Conservation (phyloP, 371 early-diverging fungal species). For the Actinomortierella ambigua region DNA sequence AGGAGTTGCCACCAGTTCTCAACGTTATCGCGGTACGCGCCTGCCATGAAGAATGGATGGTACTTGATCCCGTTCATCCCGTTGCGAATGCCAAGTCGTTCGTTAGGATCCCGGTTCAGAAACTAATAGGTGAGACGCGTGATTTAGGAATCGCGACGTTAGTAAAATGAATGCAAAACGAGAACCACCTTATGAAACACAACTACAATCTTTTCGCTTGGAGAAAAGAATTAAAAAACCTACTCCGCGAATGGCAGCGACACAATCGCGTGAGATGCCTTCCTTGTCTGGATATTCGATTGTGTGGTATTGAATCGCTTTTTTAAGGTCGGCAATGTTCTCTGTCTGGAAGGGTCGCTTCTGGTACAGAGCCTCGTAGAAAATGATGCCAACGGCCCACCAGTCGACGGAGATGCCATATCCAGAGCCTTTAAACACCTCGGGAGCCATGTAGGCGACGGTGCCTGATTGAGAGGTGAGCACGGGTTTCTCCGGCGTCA, state of each 20-base stretch:
- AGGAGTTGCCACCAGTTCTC: conserved; percentile 47
- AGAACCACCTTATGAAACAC: not conserved
- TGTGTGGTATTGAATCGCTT: conserved; percentile 58
- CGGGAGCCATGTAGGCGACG: conserved; percentile 87
- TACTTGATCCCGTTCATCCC: conserved; percentile 39
- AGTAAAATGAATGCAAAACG: not conserved
- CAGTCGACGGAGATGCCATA: conserved; percentile 84
- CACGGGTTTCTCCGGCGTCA: conserved; percentile 54
- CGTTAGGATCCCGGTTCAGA: conserved; percentile 31
- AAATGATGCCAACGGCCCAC: conserved; percentile 91
- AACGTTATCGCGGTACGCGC: conserved; percentile 29
- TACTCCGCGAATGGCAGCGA: conserved; percentile 70
- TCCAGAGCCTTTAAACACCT: conserved; percentile 72
- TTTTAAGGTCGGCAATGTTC: conserved; percentile 56
- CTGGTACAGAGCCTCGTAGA: conserved; percentile 73
- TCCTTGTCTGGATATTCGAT: conserved; percentile 62
- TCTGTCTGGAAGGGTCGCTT: conserved; percentile 68
- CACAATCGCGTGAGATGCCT: conserved; percentile 61
- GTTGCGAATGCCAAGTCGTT: conserved; percentile 26
- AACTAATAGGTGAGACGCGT: conserved; percentile 15
- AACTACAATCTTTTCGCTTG: not conserved
- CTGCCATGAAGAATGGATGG: conserved; percentile 34
- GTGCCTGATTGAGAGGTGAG: conserved; percentile 82
- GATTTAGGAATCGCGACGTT: not conserved
- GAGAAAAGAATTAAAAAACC: too few species aligned